Percentiles rank a stretch among this genome's conserved stretches.
Conservation (phyloP, 78 protist genomes). For the Dictyostelium brefeldianum region DNA sequence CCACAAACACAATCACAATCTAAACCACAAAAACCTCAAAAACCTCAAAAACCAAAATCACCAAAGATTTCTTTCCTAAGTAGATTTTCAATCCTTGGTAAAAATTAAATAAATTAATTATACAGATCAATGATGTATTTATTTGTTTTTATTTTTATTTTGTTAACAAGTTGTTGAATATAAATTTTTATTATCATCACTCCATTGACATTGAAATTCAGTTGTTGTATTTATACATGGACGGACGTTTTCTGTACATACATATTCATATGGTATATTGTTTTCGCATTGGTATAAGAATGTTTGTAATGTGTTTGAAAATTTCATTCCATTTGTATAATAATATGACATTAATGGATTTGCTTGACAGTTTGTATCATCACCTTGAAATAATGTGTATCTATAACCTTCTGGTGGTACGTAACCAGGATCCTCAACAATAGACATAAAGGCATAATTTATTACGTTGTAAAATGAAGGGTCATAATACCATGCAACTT, state of each 20-base stretch:
- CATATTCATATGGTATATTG: background rate
- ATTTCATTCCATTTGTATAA: slow-evolving; percentile 24
- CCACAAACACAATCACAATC: too few species aligned
- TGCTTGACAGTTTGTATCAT: slow-evolving; percentile 19
- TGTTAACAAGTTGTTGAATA: background rate
- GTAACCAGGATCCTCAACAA: slow-evolving; percentile 47
- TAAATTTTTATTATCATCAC: background rate
- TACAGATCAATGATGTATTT: too few species aligned
- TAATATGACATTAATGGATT: slow-evolving; percentile 10
- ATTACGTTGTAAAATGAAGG: slow-evolving; percentile 15
- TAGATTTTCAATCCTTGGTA: too few species aligned
- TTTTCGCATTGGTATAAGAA: slow-evolving; percentile 1
- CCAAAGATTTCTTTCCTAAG: too few species aligned
- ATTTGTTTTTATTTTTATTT: too few species aligned
- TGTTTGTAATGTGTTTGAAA: background rate
- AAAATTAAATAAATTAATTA: too few species aligned
- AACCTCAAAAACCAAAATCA: too few species aligned
- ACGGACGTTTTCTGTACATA: background rate
- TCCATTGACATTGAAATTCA: background rate
- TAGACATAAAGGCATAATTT: slow-evolving; percentile 9
- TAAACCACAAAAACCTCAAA: too few species aligned
- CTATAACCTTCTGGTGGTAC: slow-evolving; percentile 9
- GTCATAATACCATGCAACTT: slow-evolving; percentile 7
- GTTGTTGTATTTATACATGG: background rate
- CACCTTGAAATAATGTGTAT: background rate